Percentiles rank a stretch among this genome's conserved stretches.
These are phyloP conservation scores for Solanum gracilifrons DNA, from an alignment of 257 asterid genomes.

Conservation along the genomic window DNA sequence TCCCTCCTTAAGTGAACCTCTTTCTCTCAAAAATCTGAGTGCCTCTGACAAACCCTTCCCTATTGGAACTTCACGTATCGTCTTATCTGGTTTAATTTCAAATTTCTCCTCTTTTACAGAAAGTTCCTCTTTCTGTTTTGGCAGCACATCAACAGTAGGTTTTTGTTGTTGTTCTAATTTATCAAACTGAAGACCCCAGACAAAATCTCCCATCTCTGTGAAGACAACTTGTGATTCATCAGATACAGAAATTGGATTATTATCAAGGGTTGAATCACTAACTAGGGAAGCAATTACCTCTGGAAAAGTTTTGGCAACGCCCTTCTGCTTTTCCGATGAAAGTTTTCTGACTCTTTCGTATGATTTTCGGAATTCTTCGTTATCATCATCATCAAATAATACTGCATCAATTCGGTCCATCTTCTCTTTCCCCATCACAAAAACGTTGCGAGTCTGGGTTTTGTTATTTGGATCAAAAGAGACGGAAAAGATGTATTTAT, in stretches of 20 bases:
- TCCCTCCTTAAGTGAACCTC: slow-evolving; percentile 71
- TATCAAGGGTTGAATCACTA: slow-evolving; percentile 19
- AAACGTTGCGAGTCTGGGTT: background rate
- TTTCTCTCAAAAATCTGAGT: slow-evolving; percentile 57
- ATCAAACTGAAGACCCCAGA: slow-evolving; percentile 78
- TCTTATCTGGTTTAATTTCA: slow-evolving; percentile 47
- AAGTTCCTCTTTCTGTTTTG: slow-evolving; percentile 27
- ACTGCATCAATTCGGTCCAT: slow-evolving; percentile 42
- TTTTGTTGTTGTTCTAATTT: slow-evolving; percentile 57
- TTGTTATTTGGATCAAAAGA: background rate
- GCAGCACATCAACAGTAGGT: slow-evolving; percentile 39
- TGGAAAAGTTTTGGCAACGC: slow-evolving; percentile 26
- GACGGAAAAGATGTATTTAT: background rate
- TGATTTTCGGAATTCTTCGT: slow-evolving; percentile 60
- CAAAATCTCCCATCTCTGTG: slow-evolving; percentile 93
- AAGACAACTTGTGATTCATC: slow-evolving; percentile 68
- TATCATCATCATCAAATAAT: slow-evolving; percentile 66
- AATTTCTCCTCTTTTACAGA: slow-evolving; percentile 28
- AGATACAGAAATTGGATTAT: slow-evolving; percentile 21
- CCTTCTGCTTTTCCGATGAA: slow-evolving; percentile 48
- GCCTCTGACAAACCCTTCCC: slow-evolving; percentile 83
- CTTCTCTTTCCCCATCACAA: slow-evolving; percentile 43
- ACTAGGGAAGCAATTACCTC: slow-evolving; percentile 35
- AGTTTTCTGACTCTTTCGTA: slow-evolving; percentile 71
- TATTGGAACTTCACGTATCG: slow-evolving; percentile 72